phyloP scores from a whole-genome alignment of 306 rosid genomes.

The Luffa acutangula region DNA sequence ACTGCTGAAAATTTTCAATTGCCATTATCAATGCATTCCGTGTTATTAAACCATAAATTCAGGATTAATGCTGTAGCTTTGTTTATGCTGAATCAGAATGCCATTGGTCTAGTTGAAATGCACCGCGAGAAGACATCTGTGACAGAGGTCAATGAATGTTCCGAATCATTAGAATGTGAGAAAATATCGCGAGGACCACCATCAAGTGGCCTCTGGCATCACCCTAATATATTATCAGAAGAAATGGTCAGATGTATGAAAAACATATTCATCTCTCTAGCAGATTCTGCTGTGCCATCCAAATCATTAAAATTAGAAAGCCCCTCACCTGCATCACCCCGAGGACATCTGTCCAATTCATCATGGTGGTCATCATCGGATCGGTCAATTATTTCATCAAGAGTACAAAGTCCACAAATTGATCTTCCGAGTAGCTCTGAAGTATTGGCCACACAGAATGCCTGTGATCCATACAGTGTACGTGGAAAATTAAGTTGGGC shows the following conservation, averaged over 20 bases:
- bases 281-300: slow-evolving; percentile 35
- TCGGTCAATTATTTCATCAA: slow-evolving; percentile 41
- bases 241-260: slow-evolving; percentile 78
- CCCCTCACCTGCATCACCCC: slow-evolving; percentile 43
- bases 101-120: slow-evolving; percentile 20
- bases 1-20: background rate
- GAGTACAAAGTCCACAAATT: slow-evolving; percentile 59
- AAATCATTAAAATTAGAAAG: slow-evolving; percentile 31
- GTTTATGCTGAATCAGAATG: slow-evolving; percentile 24
- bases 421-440: slow-evolving; percentile 38
- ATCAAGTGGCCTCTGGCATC: slow-evolving; percentile 46
- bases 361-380: slow-evolving; percentile 77
- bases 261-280: slow-evolving; percentile 59
- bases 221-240: slow-evolving; percentile 57
- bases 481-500: slow-evolving; percentile 65
- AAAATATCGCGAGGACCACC: slow-evolving; percentile 37
- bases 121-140: slow-evolving; percentile 15
- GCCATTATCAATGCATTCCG: background rate
- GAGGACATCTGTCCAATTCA: slow-evolving; percentile 48
- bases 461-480: slow-evolving; percentile 56
- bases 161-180: slow-evolving; percentile 20
- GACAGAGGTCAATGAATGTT: slow-evolving; percentile 21
- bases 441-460: slow-evolving; percentile 43
- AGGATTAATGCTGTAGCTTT: background rate
- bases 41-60: background rate